Evolutionary conservation across 768 basidiomycete genomes (phyloP).

Genomic region (Collybia sp.): DNA sequence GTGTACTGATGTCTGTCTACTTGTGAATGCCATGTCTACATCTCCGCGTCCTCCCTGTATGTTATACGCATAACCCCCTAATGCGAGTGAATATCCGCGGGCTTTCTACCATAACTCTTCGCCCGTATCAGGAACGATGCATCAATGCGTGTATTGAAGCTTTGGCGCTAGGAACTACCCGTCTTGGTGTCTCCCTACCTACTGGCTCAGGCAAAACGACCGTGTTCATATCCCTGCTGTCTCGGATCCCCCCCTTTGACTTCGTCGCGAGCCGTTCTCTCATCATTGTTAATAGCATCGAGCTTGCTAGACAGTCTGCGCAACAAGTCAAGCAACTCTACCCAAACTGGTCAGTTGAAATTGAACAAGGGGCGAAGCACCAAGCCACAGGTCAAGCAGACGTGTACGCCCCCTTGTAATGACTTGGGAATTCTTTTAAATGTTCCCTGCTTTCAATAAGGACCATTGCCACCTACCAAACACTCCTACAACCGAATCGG

Average conservation of each 20-base stretch:
- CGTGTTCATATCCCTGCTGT: constrained; percentile 82
- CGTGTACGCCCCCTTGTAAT: constrained; percentile 49
- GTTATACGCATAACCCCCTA: no score
- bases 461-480: constrained; percentile 89
- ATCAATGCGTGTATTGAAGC: constrained; percentile 74
- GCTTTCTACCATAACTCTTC: constrained; percentile 31
- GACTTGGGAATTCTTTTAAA: background rate
- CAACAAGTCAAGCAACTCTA: constrained; percentile 60
- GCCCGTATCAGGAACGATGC: constrained; percentile 89
- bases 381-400: constrained; percentile 79
- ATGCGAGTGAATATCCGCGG: no score
- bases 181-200: constrained; percentile 82
- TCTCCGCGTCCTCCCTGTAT: no score
- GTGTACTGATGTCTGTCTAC: background rate
- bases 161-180: constrained; percentile 56
- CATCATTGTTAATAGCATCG: constrained; percentile 85
- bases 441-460: constrained; percentile 28
- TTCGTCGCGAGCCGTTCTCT: constrained; percentile 54
- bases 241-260: constrained; percentile 47
- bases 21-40: no score
- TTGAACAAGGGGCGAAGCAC: constrained; percentile 82
- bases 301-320: constrained; percentile 86
- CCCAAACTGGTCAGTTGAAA: constrained; percentile 78
- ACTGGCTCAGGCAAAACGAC: constrained; percentile 90
- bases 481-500: constrained; percentile 57